Conservation (phyloP, 169 alveolate genomes). For the Eimeria maxima region DNA sequence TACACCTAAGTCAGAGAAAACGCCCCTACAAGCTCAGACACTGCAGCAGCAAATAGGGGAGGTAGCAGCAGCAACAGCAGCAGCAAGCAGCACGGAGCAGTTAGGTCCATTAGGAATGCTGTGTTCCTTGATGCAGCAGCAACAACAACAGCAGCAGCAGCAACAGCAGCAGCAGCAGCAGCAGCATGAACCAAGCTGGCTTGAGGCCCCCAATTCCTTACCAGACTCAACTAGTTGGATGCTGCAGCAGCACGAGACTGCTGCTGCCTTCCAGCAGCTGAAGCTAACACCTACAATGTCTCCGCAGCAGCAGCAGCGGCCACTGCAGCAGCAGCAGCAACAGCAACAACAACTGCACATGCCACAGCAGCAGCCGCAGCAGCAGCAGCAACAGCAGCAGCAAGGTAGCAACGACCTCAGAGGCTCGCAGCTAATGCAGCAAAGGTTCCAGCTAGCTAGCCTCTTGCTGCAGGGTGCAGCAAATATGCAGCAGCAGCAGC, state of each 20-base stretch:
- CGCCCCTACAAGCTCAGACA: background rate
- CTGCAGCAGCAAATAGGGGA: constrained; percentile 33
- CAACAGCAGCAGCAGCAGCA: no score
- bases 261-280: constrained; percentile 32
- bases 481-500: background rate
- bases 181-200: background rate
- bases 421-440: constrained; percentile 32
- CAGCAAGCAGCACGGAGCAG: constrained; percentile 26
- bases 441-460: constrained; percentile 54
- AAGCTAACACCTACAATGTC: background rate
- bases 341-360: background rate
- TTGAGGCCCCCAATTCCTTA: background rate
- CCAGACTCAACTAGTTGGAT: background rate
- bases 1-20: background rate
- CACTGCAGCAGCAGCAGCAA: no score
- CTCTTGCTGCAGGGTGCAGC: constrained; percentile 65
- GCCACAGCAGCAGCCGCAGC: constrained; percentile 51
- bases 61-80: background rate
- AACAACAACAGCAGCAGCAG: no score
- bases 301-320: constrained; percentile 21
- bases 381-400: constrained; percentile 42
- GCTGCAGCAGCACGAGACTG: constrained; percentile 45
- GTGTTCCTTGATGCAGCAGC: background rate
- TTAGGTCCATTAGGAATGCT: constrained; percentile 35
- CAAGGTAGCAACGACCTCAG: background rate